A percentile compares a stretch with the other conserved stretches of the same genome.
Evolutionary conservation across 179 eudicot species (phyloP).

Genomic region (Dionaea muscipula): DNA sequence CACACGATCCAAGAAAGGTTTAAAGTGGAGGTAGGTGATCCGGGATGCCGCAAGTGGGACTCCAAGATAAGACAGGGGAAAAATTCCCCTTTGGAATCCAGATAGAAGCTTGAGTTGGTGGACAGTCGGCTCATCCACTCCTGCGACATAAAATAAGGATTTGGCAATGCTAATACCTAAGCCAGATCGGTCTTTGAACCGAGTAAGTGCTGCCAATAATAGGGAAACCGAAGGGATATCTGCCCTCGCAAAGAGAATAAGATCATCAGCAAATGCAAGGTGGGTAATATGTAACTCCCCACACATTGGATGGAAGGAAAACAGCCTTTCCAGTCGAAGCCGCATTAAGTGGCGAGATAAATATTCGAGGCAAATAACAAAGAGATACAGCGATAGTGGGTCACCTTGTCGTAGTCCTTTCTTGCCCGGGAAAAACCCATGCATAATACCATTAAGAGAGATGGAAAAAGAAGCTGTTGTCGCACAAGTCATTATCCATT

Average conservation of each 20-base stretch:
- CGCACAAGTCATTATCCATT: neutral
- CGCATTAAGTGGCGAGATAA: neutral
- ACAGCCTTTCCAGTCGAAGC: neutral
- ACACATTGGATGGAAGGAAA: neutral
- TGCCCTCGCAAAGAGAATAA: neutral
- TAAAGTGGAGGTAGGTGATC: too few relatives aligned
- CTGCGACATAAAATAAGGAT: too few relatives aligned
- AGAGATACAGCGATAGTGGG: neutral
- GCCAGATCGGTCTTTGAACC: too few relatives aligned
- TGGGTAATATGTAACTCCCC: neutral
- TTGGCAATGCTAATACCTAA: too few relatives aligned
- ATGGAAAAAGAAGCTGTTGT: neutral
- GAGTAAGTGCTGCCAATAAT: too few relatives aligned
- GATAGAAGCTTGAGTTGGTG: too few relatives aligned
- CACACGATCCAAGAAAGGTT: too few relatives aligned
- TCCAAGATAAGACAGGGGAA: too few relatives aligned
- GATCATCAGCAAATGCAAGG: neutral
- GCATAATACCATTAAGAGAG: neutral
- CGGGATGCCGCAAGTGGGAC: too few relatives aligned
- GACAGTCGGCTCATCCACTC: too few relatives aligned
- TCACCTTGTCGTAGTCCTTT: neutral
- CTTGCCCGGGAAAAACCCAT: neutral
- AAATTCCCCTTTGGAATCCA: too few relatives aligned
- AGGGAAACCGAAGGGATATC: neutral
- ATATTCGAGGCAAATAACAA: neutral